Evolutionary conservation across 805 yeast genomes (phyloP), one percentile per base, ranked within the genome.

Genomic region (Kluyveromyces lactis): DNA sequence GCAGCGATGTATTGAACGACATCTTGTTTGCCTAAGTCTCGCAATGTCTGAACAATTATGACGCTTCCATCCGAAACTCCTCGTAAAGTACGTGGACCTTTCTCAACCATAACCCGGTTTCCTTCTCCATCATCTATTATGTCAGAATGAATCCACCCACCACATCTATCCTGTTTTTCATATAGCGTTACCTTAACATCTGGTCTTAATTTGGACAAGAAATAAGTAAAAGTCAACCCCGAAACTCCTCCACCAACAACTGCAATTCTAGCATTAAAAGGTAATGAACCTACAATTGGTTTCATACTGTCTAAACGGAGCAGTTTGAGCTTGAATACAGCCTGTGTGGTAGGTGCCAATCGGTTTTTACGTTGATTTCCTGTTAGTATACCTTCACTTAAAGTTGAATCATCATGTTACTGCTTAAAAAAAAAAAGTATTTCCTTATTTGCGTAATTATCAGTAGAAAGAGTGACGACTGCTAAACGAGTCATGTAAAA

Each of bases 171-270:
- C 1, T 68, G 46, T 13, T 70, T 55, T 45, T 90, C 97, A 42
- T 71, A 73, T 0, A 90, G 53, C 1, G 74, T 73, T 33, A 90
- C 70, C 3, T 63, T 60, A 15, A 85, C 50, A 56, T 87, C 95
- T 0, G 96, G 96, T 37, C 95, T 68, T n/a, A 86, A 57, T 40
- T 72, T 73, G 26, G 71, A 67, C 11, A 87, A 64, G 51, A 81
- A 83, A 51, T 80, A 82, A 1, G 82, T 75, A 53, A 73, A 83
- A 2, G 86, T 66, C 3, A 92, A 66, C 0, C 97, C 97, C 0
- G 95, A 82, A 2, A 90, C 73, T 0, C 98, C 98, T 1, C 84
- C 81, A 0, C 98, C 98, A 1, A 87, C 54, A 0, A 89, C 83
- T 0, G 83, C 87, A 2, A 87, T 78, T 16, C 59, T 58, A 1